Evolutionary conservation across 371 early-diverging fungal genomes (phyloP).

Genomic region (Dichotomocladium elegans): DNA sequence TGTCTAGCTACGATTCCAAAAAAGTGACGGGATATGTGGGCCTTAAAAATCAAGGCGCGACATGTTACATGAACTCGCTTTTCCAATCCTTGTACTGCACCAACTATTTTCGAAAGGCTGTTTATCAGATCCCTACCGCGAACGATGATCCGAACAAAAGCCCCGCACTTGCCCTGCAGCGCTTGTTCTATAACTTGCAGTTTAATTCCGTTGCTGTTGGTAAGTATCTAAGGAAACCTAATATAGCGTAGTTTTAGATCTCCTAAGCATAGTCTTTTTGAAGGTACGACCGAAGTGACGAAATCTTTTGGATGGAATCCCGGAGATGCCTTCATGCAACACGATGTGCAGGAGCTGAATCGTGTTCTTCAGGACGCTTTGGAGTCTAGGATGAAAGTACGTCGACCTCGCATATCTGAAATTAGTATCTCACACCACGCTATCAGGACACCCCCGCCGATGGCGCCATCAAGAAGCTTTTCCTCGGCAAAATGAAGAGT

Average conservation of each 20-base stretch:
- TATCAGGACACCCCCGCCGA: constrained; percentile 82
- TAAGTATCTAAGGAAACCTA: constrained; percentile 10
- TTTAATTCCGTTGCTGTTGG: constrained; percentile 65
- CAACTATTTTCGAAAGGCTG: constrained; percentile 88
- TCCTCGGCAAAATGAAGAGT: constrained; percentile 94
- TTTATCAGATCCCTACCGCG: constrained; percentile 89
- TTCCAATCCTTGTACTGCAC: constrained; percentile 97
- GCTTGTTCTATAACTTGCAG: constrained; percentile 92
- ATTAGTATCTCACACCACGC: not conserved
- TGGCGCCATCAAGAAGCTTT: constrained; percentile 86
- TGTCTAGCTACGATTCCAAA: constrained; percentile 78
- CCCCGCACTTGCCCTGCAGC: constrained; percentile 90
- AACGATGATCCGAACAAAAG: constrained; percentile 81
- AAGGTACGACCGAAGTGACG: constrained; percentile 89
- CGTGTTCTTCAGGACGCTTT: constrained; percentile 94
- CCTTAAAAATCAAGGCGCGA: constrained; percentile 97
- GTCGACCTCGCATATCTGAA: no score
- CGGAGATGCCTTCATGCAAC: constrained; percentile 92
- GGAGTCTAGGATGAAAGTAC: constrained; percentile 83
- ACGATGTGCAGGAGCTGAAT: constrained; percentile 97
- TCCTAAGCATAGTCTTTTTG: no score
- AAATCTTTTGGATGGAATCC: constrained; percentile 98
- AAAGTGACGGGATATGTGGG: constrained; percentile 93
- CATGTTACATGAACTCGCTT: constrained; percentile 99
- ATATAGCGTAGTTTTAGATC: no score